Conservation (phyloP, 2,329 filamentous ascomycete genomes). For the Shiraia sp. region DNA sequence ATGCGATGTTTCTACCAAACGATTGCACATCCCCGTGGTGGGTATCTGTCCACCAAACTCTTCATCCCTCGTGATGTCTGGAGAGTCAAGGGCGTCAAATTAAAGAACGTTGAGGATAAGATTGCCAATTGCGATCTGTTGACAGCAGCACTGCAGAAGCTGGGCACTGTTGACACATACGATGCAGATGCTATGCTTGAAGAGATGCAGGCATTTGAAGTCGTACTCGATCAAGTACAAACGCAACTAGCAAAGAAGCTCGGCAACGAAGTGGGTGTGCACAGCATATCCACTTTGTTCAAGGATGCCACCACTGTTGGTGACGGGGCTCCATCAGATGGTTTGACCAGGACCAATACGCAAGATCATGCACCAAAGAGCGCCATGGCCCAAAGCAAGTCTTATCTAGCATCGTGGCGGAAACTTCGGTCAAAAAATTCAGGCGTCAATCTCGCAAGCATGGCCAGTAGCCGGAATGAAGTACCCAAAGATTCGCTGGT, state of each 20-base stretch:
- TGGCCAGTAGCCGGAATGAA: conserved; percentile 40
- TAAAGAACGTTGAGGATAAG: conserved; percentile 92
- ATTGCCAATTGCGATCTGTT: conserved; percentile 87
- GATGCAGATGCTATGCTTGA: conserved; percentile 91
- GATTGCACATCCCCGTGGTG: conserved; percentile 85
- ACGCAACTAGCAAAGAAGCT: conserved; percentile 76
- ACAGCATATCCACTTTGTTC: conserved; percentile 73
- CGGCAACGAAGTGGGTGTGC: conserved; percentile 88
- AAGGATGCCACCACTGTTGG: conserved; percentile 62
- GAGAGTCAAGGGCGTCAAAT: conserved; percentile 90
- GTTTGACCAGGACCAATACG: conserved; percentile 29
- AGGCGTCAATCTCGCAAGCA: conserved; percentile 53
- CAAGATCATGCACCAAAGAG: conserved; percentile 39
- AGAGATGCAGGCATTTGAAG: conserved; percentile 90
- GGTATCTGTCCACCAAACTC: conserved; percentile 86
- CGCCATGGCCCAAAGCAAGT: conserved; percentile 59
- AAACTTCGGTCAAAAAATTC: conserved; percentile 90
- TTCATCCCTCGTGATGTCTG: conserved; percentile 93
- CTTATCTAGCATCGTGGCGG: conserved; percentile 83
- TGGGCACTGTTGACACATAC: conserved; percentile 80
- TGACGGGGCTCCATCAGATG: conserved; percentile 29
- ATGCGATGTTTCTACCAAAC: conserved; percentile 95
- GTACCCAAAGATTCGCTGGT: conserved; percentile 63
- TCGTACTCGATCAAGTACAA: conserved; percentile 84
- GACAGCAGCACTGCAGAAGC: conserved; percentile 82